A percentile compares a stretch with the other conserved stretches of the same genome.
Conservation (phyloP, 805 yeast species). For the Lachancea dasiensis region DNA sequence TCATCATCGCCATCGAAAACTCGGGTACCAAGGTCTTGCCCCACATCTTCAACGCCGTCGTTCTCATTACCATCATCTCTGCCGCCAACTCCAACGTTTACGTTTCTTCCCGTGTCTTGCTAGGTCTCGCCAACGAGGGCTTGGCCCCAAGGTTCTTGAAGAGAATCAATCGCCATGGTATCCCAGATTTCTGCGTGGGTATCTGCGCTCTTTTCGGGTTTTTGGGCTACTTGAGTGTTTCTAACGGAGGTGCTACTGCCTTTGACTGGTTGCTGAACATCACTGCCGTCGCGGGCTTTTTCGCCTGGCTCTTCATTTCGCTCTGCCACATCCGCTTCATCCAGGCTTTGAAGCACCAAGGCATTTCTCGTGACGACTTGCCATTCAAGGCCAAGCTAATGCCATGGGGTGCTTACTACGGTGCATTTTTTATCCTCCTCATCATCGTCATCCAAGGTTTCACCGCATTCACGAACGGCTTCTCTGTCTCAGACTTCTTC, state of each 20-base stretch:
- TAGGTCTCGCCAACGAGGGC: slow-evolving; percentile 54
- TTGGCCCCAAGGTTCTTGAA: slow-evolving; percentile 51
- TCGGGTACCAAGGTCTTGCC: slow-evolving; percentile 64
- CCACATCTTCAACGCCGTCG: slow-evolving; percentile 65
- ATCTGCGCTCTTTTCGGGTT: slow-evolving; percentile 57
- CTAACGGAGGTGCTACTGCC: slow-evolving; percentile 48
- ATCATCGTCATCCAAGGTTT: slow-evolving; percentile 72
- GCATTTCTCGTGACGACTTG: slow-evolving; percentile 58
- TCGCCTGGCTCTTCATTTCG: slow-evolving; percentile 65
- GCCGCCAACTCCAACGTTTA: slow-evolving; percentile 75
- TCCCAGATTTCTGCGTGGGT: slow-evolving; percentile 53
- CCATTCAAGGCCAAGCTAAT: slow-evolving; percentile 71
- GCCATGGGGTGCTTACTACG: slow-evolving; percentile 64
- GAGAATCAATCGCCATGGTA: slow-evolving; percentile 49
- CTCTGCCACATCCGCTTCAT: slow-evolving; percentile 65
- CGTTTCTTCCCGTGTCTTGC: slow-evolving; percentile 63
- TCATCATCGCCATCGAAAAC: slow-evolving; percentile 63
- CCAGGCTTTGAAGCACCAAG: slow-evolving; percentile 54
- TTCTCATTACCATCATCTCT: slow-evolving; percentile 60
- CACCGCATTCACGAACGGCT: slow-evolving; percentile 47
- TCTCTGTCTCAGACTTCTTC: slow-evolving; percentile 54
- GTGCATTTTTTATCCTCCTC: slow-evolving; percentile 46
- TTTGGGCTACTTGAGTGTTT: slow-evolving; percentile 54
- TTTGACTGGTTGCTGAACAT: slow-evolving; percentile 71
- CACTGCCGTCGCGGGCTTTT: slow-evolving; percentile 71